These are phyloP conservation scores for Polytrichum formosum DNA, from an alignment of 225 moss, liverwort and hornwort genomes.

Conservation along the genomic window DNA sequence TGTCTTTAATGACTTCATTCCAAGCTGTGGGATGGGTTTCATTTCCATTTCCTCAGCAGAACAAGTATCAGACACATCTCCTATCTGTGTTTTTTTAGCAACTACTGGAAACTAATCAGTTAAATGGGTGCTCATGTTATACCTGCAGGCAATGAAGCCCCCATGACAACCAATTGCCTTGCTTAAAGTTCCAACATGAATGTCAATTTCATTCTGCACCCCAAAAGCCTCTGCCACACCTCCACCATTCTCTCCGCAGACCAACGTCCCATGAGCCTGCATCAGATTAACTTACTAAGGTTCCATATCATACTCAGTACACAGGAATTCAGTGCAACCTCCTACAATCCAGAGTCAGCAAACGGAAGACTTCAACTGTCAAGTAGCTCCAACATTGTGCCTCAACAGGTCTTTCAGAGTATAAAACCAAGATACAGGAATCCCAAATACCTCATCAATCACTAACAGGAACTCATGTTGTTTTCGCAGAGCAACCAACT, in stretches of 20 bases:
- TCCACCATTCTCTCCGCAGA: conserved; percentile 94
- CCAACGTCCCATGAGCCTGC: conserved; percentile 97
- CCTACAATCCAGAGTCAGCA: neutral
- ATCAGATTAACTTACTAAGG: conserved; percentile 3
- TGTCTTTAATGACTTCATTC: neutral
- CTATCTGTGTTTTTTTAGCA: neutral
- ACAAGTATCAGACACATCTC: neutral
- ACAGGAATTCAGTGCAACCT: conserved; percentile 1
- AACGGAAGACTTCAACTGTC: conserved; percentile 3
- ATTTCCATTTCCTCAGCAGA: neutral
- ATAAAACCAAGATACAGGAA: conserved; percentile 8
- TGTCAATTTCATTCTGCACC: conserved; percentile 82
- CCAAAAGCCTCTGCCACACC: conserved; percentile 96
- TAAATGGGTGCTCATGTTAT: neutral
- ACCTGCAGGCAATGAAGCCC: conserved; percentile 96
- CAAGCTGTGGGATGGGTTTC: neutral
- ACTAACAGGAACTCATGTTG: conserved; percentile 70
- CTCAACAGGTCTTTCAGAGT: conserved; percentile 6
- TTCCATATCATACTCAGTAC: conserved; percentile 3
- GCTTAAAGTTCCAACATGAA: conserved; percentile 94
- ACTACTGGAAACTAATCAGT: neutral
- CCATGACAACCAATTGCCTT: conserved; percentile 97
- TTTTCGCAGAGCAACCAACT: conserved; percentile 67
- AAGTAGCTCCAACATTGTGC: conserved; percentile 12
- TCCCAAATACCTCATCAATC: conserved; percentile 77